Conservation (phyloP, 73 alveolate genomes). For the Chromera velia region DNA sequence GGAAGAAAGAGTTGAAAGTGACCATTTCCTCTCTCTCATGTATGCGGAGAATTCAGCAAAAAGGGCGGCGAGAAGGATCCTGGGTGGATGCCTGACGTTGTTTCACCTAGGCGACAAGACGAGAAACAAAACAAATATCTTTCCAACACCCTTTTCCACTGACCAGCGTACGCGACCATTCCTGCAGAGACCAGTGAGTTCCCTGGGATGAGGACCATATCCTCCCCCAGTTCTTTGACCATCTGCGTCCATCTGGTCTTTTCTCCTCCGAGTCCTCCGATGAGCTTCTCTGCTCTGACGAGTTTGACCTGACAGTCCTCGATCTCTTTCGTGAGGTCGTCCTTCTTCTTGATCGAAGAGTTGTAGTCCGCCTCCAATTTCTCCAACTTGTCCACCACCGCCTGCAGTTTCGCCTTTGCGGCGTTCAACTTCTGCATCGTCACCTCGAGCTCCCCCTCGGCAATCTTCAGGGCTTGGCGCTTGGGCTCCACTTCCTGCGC, state of each 20-base stretch:
- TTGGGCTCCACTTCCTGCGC: constrained; percentile 36
- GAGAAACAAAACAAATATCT: too few relatives aligned
- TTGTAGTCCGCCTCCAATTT: constrained; percentile 60
- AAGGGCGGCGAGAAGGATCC: too few relatives aligned
- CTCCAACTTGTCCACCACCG: constrained; percentile 69
- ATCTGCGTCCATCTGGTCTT: constrained; percentile 95
- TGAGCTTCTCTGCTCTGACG: constrained; percentile 92
- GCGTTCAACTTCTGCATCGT: constrained; percentile 45
- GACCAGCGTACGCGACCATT: constrained; percentile 93
- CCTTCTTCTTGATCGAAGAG: constrained; percentile 26
- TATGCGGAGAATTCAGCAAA: too few relatives aligned
- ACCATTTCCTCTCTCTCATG: too few relatives aligned
- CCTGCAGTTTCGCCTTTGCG: constrained; percentile 59
- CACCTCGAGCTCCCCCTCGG: constrained; percentile 33
- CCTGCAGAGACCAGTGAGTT: constrained; percentile 96
- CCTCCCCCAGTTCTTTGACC: constrained; percentile 70
- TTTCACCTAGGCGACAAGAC: too few relatives aligned
- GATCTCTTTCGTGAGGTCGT: constrained; percentile 21
- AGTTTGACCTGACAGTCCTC: constrained; percentile 73
- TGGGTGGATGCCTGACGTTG: too few relatives aligned
- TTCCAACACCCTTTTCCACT: too few relatives aligned
- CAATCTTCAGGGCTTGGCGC: constrained; percentile 27
- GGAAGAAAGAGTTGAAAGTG: too few relatives aligned
- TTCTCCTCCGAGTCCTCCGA: constrained; percentile 93
- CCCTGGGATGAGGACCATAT: constrained; percentile 84